Evolutionary conservation across 805 yeast genomes (phyloP).

Genomic region (Priceomyces medius): DNA sequence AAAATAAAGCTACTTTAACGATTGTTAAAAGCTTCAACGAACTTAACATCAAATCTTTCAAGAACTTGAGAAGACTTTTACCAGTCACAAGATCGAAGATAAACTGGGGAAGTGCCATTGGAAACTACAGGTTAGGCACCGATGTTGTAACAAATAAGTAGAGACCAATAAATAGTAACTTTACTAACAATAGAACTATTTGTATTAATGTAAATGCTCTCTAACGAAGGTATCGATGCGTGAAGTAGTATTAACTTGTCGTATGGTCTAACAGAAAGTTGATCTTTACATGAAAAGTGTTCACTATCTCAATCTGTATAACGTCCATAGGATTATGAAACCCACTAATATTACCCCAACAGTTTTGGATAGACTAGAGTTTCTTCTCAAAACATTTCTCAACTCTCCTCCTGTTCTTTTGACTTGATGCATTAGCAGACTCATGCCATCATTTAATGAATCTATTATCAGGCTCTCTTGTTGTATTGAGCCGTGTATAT

Average conservation of each 20-base stretch:
- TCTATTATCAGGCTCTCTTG: constrained; percentile 41
- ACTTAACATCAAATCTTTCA: constrained; percentile 79
- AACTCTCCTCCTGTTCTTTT: constrained; percentile 42
- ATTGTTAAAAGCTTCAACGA: constrained; percentile 63
- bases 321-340: constrained; percentile 39
- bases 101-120: constrained; percentile 94
- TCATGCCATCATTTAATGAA: constrained; percentile 38
- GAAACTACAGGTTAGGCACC: constrained; percentile 82
- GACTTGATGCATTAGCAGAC: constrained; percentile 36
- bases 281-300: constrained; percentile 1
- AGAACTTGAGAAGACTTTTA: constrained; percentile 80
- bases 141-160: constrained; percentile 51
- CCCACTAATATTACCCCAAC: constrained; percentile 34
- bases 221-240: no score
- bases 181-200: no score
- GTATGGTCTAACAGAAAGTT: no score
- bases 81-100: constrained; percentile 91
- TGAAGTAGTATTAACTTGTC: no score
- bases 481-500: constrained; percentile 40
- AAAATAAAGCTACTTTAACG: constrained; percentile 56
- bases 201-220: no score
- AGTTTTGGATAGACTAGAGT: constrained; percentile 38
- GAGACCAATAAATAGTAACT: no score
- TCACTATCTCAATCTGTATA: constrained; percentile 30
- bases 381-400: constrained; percentile 39